Percentiles rank a stretch among this genome's conserved stretches.
Conservation (phyloP, 768 basidiomycete species). For the Nidula microcarpa region DNA sequence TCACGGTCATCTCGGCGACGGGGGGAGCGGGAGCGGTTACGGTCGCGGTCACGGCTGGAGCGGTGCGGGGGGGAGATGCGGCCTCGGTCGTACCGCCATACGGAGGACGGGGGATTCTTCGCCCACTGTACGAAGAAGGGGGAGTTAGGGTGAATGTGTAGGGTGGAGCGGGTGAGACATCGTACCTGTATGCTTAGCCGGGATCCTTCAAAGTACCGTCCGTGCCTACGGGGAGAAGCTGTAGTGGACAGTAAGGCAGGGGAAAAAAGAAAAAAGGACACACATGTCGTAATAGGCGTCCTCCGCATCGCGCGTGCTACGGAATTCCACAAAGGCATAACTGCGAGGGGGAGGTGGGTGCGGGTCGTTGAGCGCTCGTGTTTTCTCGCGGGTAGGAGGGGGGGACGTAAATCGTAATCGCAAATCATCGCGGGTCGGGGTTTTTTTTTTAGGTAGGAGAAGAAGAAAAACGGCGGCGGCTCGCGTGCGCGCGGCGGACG, state of each 20-base stretch:
- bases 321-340: slow-evolving; percentile 87
- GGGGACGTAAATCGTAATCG: neutral
- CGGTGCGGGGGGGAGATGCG: slow-evolving; percentile 16
- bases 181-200: slow-evolving; percentile 30
- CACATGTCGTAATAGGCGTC: slow-evolving; percentile 36
- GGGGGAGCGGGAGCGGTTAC: slow-evolving; percentile 25
- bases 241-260: neutral
- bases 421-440: neutral
- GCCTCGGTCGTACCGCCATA: slow-evolving; percentile 31
- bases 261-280: slow-evolving; percentile 6
- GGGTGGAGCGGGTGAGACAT: neutral
- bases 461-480: neutral
- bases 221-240: slow-evolving; percentile 22
- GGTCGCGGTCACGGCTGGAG: slow-evolving; percentile 13
- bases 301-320: slow-evolving; percentile 41
- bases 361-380: slow-evolving; percentile 48
- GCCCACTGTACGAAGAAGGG: slow-evolving; percentile 22
- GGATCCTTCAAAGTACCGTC: slow-evolving; percentile 32
- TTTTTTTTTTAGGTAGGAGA: neutral
- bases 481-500: neutral
- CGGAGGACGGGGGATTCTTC: slow-evolving; percentile 34
- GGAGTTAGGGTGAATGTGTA: neutral
- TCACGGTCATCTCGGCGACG: slow-evolving; percentile 20
- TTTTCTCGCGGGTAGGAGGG: neutral
- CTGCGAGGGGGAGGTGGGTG: slow-evolving; percentile 41